Evolutionary conservation across 2,329 filamentous ascomycete species (phyloP), one percentile per base, ranked within the genome.

Genomic region (Cadophora sp.): DNA sequence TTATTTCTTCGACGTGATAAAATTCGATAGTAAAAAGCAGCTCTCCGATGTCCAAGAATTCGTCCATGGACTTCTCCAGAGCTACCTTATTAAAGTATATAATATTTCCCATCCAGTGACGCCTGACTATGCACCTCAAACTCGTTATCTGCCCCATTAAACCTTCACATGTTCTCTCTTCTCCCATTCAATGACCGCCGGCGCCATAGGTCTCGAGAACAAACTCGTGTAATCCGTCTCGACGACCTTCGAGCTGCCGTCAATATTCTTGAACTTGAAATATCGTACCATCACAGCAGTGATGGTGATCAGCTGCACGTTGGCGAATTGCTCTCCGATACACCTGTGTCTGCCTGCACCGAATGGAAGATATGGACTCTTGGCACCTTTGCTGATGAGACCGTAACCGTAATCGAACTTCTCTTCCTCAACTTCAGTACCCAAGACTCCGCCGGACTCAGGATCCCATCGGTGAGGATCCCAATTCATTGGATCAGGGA

Each of bases 241-340:
- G 56, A 91, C 86, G 46, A 96, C 85, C 40, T 85, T 86, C 76
- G 88, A 83, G 78, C 86, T 87, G n/a, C 92, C 91, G 74, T 92
- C 89, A 2, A 89, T 79, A 75, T 93, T 97, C 77, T 86, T 85
- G 79, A 97, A 88, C 83, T 93, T 95, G 83, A 97, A 92, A 64
- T 89, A 79, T 61, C 93, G 87, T 50, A 97, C 91, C 72, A 94
- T 82, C 68, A 89, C 89, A 62, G 90, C 93, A 14, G 91, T 83
- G 73, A 98, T 97, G 55, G 93, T 94, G 78, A 94, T 91, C 71
- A 98, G 84, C 82, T 98, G 95, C 67, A 97, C 86, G 79, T 97
- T 97, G 74, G 95, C 95, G 79, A 97, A 98, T 77, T 97, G 93
- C 85, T 98, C 95, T 73, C 95, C 95, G 77, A 98, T 97, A 81